Evolutionary conservation across 2,329 filamentous ascomycete genomes (phyloP), one percentile per base, ranked within the genome.

Genomic region (Microsporum canis): DNA sequence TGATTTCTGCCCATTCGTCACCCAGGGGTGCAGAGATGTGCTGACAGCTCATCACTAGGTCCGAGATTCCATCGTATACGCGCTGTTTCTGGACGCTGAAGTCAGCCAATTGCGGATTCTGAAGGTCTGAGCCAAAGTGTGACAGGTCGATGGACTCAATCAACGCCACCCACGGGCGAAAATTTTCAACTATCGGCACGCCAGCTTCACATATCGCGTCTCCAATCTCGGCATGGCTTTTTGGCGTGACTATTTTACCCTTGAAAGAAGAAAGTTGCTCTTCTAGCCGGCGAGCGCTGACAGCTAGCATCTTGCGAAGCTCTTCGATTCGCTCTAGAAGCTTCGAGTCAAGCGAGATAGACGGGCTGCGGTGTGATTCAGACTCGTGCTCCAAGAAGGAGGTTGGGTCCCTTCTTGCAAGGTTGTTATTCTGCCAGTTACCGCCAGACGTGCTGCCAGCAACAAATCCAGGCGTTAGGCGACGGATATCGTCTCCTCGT

Each of bases 1-100:
- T 85, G n/a, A 91, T 80, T 71, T 96, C 91, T 3, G 91, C 85
- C 94, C 94, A 99, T 75, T 99, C 94, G 71, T 99, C 94, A 6
- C 88, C 89, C 49, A 99, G 75, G 4, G 94, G 94, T 6, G 89
- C 89, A 4, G 91, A 89, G n/a, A 97, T 88, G 29, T 88, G 85
- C 74, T 99, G 94, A 69, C 91, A 96, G 62, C 87, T 85, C 57
- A 96, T 77, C 3, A 97, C 77, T 33, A 99, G 82, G 71, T 97
- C 94, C 6, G 91, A 91, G 60, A 96, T 88, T 62, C 91, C 88
- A 73, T 97, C 94, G 73, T 97, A 97, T 17, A 95, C 80, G 67
- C 88, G 88, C 73, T 99, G 94, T 75, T 97, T 97, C 72, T 95
- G 89, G 36, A 86, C 83, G 69, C 86, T 87, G 72, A 96, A 96